phyloP scores from a whole-genome alignment of 257 asterid species.

The Cynanchum wilfordii region DNA sequence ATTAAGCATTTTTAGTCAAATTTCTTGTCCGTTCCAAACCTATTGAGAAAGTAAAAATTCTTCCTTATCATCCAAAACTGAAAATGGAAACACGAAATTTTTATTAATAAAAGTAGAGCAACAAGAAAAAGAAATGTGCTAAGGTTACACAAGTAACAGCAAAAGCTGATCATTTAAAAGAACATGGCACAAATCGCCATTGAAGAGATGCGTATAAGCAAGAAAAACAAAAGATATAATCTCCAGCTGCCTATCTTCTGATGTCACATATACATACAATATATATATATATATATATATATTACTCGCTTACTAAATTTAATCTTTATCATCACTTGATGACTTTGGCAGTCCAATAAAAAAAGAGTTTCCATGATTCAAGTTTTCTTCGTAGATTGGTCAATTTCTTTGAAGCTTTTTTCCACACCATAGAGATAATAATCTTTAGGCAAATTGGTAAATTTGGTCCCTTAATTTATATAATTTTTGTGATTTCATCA shows the following conservation, averaged over 20 bases:
- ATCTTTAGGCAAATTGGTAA: too few relatives aligned
- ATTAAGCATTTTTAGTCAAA: too few relatives aligned
- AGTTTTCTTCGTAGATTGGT: background rate
- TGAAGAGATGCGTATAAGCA: background rate
- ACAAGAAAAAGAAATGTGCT: too few relatives aligned
- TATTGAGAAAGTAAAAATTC: background rate
- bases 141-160: too few relatives aligned
- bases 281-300: background rate
- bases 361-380: background rate
- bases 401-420: too few relatives aligned
- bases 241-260: background rate
- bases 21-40: too few relatives aligned
- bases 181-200: background rate
- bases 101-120: too few relatives aligned
- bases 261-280: background rate
- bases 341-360: background rate
- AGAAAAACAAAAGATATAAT: background rate
- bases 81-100: background rate
- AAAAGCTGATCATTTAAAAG: background rate
- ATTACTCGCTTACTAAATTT: too few relatives aligned
- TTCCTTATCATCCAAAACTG: background rate
- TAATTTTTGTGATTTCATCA: too few relatives aligned
- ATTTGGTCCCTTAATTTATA: too few relatives aligned
- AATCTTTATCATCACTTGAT: slow-evolving; percentile 3
- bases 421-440: too few relatives aligned